Percentiles rank a stretch among this genome's conserved stretches.
Conservation (phyloP, 305 asterid genomes). For the Fraxinus paxiana region DNA sequence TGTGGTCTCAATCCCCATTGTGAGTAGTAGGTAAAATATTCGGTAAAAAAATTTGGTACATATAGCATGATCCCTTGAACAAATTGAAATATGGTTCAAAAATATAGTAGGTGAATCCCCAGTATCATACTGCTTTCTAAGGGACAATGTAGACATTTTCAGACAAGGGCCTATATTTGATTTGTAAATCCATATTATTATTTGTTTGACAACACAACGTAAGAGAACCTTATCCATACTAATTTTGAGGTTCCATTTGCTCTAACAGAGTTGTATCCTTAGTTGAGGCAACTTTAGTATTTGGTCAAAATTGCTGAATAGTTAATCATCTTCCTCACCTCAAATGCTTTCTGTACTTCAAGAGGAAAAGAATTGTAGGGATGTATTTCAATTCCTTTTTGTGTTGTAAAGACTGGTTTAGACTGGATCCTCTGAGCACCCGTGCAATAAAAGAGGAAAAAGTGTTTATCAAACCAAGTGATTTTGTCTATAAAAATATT, state of each 20-base stretch:
- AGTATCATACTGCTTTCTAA: not conserved
- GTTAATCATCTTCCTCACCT: not conserved
- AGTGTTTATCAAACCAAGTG: not conserved
- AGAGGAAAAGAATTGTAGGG: conserved; percentile 2
- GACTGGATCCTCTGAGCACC: not conserved
- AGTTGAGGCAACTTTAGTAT: not conserved
- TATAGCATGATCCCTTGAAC: too few species aligned
- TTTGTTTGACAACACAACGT: not conserved
- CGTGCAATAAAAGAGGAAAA: not conserved
- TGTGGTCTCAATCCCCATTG: too few species aligned
- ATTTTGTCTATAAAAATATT: not conserved
- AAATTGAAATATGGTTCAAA: not conserved
- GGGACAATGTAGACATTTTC: not conserved
- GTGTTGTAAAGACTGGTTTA: not conserved
- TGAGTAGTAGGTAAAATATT: too few species aligned
- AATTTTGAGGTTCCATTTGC: not conserved
- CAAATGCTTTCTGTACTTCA: conserved; percentile 7
- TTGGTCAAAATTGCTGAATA: not conserved
- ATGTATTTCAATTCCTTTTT: not conserved
- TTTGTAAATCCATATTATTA: not conserved
- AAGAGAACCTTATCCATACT: not conserved
- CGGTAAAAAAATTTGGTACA: too few species aligned
- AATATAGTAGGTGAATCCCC: not conserved
- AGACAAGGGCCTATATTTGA: not conserved
- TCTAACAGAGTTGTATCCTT: not conserved